A percentile compares a stretch with the other conserved stretches of the same genome.
phyloP scores from a whole-genome alignment of 768 basidiomycete genomes.

The Termitomyces sp. region DNA sequence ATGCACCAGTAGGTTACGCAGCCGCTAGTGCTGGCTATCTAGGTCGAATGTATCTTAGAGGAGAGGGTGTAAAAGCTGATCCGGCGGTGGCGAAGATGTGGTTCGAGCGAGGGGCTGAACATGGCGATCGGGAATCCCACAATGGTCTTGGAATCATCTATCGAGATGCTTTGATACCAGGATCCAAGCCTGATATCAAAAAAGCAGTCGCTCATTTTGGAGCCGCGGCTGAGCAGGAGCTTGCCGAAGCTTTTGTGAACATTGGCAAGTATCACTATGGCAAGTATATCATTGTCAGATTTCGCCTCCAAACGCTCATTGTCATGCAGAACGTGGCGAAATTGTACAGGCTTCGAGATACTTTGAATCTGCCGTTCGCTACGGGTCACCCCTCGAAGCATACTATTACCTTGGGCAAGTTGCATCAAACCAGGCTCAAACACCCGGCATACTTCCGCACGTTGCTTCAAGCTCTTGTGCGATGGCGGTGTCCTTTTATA shows the following conservation, averaged over 20 bases:
- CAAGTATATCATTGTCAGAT: constrained; percentile 22
- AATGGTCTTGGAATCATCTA: constrained; percentile 91
- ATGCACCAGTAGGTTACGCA: constrained; percentile 52
- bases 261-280: constrained; percentile 76
- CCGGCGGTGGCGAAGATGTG: constrained; percentile 78
- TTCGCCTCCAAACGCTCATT: constrained; percentile 4
- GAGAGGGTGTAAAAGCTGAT: constrained; percentile 85
- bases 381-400: constrained; percentile 91
- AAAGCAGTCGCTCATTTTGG: constrained; percentile 66
- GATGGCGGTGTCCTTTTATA: constrained; percentile 89
- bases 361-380: constrained; percentile 80
- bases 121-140: constrained; percentile 82
- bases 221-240: constrained; percentile 79
- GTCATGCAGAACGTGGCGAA: constrained; percentile 60
- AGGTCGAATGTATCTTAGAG: constrained; percentile 90
- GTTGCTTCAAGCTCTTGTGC: constrained; percentile 74
- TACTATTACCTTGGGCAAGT: constrained; percentile 91
- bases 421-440: constrained; percentile 54
- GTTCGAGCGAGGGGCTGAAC: constrained; percentile 83
- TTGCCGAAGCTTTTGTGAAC: constrained; percentile 90
- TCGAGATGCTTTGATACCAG: constrained; percentile 78
- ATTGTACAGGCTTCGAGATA: constrained; percentile 57
- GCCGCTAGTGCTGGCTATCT: constrained; percentile 82
- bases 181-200: constrained; percentile 55
- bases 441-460: constrained; percentile 35